Evolutionary conservation across 768 basidiomycete genomes (phyloP).

Genomic region (Auriscalpium vulgare): DNA sequence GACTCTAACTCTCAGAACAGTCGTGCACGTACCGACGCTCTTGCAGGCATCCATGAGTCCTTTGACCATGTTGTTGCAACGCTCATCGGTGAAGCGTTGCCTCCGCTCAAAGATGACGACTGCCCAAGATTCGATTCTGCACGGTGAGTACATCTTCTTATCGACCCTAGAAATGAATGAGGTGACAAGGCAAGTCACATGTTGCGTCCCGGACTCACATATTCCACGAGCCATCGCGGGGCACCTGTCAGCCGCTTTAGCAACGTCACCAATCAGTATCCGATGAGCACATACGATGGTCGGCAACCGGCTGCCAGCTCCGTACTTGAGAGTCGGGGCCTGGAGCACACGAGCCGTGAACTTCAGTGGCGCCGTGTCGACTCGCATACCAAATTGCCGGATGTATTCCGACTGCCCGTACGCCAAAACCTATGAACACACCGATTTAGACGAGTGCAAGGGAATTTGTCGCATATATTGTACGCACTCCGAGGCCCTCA

Average conservation of each 20-base stretch:
- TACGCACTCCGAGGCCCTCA: conserved; percentile 41
- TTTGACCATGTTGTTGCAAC: conserved; percentile 45
- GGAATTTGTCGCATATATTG: background rate
- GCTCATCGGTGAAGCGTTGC: conserved; percentile 42
- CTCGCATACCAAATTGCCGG: conserved; percentile 58
- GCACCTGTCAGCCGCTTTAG: conserved; percentile 31
- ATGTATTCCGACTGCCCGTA: conserved; percentile 45
- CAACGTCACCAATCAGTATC: background rate
- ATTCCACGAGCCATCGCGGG: conserved; percentile 70
- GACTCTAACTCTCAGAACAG: too few relatives aligned
- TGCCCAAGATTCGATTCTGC: conserved; percentile 47
- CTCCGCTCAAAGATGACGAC: conserved; percentile 61
- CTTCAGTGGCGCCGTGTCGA: conserved; percentile 44
- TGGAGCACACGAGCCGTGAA: conserved; percentile 56
- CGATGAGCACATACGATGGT: conserved; percentile 41
- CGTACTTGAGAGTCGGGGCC: conserved; percentile 63
- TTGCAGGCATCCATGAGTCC: conserved; percentile 41
- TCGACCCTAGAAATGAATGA: conserved; percentile 44
- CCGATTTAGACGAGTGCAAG: background rate
- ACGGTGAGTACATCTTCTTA: conserved; percentile 58
- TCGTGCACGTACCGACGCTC: conserved; percentile 46
- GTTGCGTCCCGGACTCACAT: conserved; percentile 38
- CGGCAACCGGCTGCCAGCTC: conserved; percentile 42
- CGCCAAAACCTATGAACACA: conserved; percentile 38
- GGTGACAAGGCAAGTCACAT: background rate